Evolutionary conservation across 1,284 basidiomycete species (phyloP).

Genomic region (Veloboletus limbatus): DNA sequence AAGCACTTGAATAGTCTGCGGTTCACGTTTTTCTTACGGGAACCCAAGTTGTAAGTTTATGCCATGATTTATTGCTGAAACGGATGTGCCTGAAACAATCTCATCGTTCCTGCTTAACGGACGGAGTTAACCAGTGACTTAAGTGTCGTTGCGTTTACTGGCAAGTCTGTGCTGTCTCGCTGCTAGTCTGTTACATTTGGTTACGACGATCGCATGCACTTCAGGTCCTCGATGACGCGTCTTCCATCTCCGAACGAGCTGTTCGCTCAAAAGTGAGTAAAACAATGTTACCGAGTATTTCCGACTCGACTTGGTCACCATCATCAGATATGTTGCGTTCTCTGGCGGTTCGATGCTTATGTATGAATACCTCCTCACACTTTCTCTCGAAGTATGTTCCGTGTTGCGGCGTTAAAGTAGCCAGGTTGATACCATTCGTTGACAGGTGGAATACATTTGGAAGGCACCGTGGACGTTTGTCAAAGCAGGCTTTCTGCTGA

Average conservation of each 20-base stretch:
- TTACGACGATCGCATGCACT: neutral
- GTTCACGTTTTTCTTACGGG: neutral
- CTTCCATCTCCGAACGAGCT: neutral
- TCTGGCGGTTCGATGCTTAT: conserved; percentile 1
- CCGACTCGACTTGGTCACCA: neutral
- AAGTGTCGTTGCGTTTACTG: neutral
- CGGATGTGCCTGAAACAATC: neutral
- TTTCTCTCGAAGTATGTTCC: conserved; percentile 9
- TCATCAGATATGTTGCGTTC: conserved; percentile 1
- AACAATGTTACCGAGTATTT: neutral
- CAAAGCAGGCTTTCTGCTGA: conserved; percentile 9
- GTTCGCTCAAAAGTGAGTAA: neutral
- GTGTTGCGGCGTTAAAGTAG: neutral
- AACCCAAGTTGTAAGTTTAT: neutral
- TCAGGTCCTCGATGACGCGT: neutral
- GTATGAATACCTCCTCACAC: conserved; percentile 13
- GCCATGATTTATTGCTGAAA: neutral
- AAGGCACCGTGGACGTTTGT: conserved; percentile 6
- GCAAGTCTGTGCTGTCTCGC: neutral
- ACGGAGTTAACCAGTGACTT: neutral
- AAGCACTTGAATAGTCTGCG: neutral
- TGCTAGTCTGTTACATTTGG: neutral
- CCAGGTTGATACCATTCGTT: neutral
- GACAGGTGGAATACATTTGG: conserved; percentile 14
- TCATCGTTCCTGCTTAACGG: neutral